These are phyloP conservation scores for Auricularia sp. DNA, from an alignment of 768 basidiomycete genomes.

Conservation along the genomic window DNA sequence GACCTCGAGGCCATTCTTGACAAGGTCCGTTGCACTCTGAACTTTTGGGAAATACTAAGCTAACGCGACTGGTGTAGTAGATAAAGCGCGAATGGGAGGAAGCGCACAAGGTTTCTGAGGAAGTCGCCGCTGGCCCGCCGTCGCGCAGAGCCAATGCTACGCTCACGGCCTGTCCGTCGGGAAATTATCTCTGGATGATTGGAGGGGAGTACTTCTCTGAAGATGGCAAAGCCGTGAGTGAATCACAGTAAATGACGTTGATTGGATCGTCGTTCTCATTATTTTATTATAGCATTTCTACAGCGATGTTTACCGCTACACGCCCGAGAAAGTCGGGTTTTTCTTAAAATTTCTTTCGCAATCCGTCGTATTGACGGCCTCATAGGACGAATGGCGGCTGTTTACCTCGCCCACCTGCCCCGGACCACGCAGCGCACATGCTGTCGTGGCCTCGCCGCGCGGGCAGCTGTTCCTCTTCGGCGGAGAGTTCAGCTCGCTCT, in stretches of 20 bases:
- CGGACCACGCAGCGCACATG: conserved; percentile 81
- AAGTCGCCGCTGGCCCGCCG: conserved; percentile 73
- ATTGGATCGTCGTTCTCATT: not conserved
- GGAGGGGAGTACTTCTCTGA: conserved; percentile 85
- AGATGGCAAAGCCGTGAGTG: conserved; percentile 63
- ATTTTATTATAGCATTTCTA: conserved; percentile 55
- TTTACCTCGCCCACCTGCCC: conserved; percentile 80
- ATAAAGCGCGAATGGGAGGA: conserved; percentile 77
- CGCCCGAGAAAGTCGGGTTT: conserved; percentile 62
- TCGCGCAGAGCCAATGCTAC: conserved; percentile 77
- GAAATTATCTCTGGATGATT: conserved; percentile 74
- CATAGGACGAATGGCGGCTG: conserved; percentile 78
- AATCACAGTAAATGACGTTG: not conserved
- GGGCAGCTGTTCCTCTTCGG: conserved; percentile 82
- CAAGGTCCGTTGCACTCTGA: conserved; percentile 35
- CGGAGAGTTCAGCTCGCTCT: conserved; percentile 66
- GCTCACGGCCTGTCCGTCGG: conserved; percentile 66
- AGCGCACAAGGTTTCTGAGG: conserved; percentile 74
- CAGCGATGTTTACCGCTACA: conserved; percentile 79
- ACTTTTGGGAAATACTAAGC: not conserved
- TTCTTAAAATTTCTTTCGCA: not conserved
- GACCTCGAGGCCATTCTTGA: conserved; percentile 81
- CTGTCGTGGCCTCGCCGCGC: conserved; percentile 60
- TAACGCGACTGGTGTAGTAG: conserved; percentile 32
- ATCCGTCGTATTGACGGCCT: not conserved